Conservation (phyloP, 2,329 filamentous ascomycete species). For the Fusarium ramigenum region DNA sequence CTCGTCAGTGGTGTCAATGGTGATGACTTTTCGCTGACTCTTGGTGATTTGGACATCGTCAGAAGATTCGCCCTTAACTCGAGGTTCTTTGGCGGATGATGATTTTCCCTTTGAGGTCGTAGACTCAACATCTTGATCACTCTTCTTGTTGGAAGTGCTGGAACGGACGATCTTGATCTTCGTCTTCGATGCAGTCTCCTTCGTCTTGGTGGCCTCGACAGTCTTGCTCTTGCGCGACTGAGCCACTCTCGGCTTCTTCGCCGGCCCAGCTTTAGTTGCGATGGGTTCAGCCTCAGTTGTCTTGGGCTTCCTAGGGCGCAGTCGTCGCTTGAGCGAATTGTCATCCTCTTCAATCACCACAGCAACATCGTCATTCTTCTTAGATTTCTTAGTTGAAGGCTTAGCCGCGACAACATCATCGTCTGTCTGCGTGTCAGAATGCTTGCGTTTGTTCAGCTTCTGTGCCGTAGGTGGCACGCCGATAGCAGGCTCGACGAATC, state of each 20-base stretch:
- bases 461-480: conserved; percentile 25
- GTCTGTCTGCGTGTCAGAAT: background rate
- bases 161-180: conserved; percentile 9
- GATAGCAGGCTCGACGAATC: conserved; percentile 39
- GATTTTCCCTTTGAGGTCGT: background rate
- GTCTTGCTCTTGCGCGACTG: conserved; percentile 11
- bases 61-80: conserved; percentile 3
- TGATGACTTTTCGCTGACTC: conserved; percentile 14
- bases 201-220: background rate
- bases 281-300: conserved; percentile 12
- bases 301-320: conserved; percentile 35
- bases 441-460: conserved; percentile 20
- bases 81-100: background rate
- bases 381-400: background rate
- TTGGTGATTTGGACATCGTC: conserved; percentile 16
- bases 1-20: conserved; percentile 36
- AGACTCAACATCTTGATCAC: background rate
- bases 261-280: conserved; percentile 7
- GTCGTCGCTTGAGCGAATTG: conserved; percentile 30
- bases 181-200: conserved; percentile 3
- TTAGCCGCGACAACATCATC: background rate
- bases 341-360: conserved; percentile 11
- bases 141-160: background rate
- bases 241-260: conserved; percentile 2
- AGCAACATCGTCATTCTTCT: background rate